Evolutionary conservation across 2,329 filamentous ascomycete genomes (phyloP).

Genomic region (Microthyrium microscopicum): DNA sequence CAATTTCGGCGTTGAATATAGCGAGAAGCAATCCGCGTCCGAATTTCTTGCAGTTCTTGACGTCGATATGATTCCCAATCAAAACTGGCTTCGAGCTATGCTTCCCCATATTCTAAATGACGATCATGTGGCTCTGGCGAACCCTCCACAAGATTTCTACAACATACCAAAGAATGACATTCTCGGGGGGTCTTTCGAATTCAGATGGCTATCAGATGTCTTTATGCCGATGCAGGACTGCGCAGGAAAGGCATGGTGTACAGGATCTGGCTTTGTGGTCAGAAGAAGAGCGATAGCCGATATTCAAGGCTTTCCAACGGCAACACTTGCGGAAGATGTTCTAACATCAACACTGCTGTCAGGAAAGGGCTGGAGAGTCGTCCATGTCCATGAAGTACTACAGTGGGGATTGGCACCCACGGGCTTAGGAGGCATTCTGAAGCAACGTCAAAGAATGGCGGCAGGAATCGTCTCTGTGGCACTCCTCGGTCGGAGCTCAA

Average conservation of each 20-base stretch:
- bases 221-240: constrained; percentile 18
- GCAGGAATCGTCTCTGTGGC: too few relatives aligned
- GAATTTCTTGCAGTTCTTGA: constrained; percentile 20
- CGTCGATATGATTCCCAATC: constrained; percentile 21
- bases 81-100: constrained; percentile 20
- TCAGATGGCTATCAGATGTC: constrained; percentile 8
- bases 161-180: constrained; percentile 5
- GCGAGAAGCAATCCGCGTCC: constrained; percentile 5
- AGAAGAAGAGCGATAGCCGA: constrained; percentile 16
- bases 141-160: constrained; percentile 7
- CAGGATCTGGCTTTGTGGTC: constrained; percentile 20
- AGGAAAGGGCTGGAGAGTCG: constrained; percentile 15
- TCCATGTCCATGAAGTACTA: constrained; percentile 39
- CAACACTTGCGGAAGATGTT: constrained; percentile 20
- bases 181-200: constrained; percentile 5
- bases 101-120: constrained; percentile 6
- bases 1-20: constrained; percentile 7
- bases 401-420: constrained; percentile 45
- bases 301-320: constrained; percentile 19
- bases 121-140: constrained; percentile 5
- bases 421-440: constrained; percentile 37
- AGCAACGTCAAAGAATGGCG: constrained; percentile 42
- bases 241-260: constrained; percentile 16
- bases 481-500: too few relatives aligned
- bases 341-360: constrained; percentile 18